These are phyloP conservation scores for Trichoderma parareesei DNA, from an alignment of 495 filamentous ascomycete species.

Conservation along the genomic window DNA sequence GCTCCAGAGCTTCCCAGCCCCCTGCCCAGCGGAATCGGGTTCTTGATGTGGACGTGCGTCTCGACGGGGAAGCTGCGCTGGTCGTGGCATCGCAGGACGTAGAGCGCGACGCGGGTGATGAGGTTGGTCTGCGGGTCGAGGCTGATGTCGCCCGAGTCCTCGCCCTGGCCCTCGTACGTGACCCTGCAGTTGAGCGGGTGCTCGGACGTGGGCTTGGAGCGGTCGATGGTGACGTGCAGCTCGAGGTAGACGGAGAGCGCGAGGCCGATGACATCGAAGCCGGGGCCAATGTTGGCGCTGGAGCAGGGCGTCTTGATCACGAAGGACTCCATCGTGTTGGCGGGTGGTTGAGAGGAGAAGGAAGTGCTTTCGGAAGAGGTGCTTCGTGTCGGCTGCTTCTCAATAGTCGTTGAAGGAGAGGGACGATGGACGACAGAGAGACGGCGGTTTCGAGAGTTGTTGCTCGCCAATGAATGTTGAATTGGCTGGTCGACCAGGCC, in stretches of 20 bases:
- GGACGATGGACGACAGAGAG: no score
- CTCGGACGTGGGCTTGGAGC: constrained; percentile 39
- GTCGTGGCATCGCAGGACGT: constrained; percentile 85
- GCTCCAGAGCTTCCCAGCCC: constrained; percentile 90
- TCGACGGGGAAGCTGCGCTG: constrained; percentile 70
- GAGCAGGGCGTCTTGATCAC: constrained; percentile 70
- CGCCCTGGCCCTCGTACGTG: constrained; percentile 78
- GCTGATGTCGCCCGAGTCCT: constrained; percentile 64
- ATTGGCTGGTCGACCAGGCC: not conserved
- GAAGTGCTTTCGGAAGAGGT: no score
- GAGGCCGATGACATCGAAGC: constrained; percentile 95
- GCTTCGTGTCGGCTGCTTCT: not conserved
- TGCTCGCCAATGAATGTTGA: not conserved
- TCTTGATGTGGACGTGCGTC: constrained; percentile 87
- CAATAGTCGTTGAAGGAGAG: no score
- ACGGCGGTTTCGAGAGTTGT: no score
- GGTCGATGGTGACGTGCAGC: constrained; percentile 63
- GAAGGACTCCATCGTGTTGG: constrained; percentile 37
- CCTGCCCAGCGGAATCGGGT: constrained; percentile 84
- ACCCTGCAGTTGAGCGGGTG: constrained; percentile 76
- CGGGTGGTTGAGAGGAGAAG: not conserved
- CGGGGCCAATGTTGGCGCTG: constrained; percentile 91
- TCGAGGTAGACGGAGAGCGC: constrained; percentile 87
- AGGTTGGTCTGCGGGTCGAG: constrained; percentile 76
- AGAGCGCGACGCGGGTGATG: constrained; percentile 82